Evolutionary conservation across 2,329 filamentous ascomycete species (phyloP).

Genomic region (Pseudogymnoascus sp.): DNA sequence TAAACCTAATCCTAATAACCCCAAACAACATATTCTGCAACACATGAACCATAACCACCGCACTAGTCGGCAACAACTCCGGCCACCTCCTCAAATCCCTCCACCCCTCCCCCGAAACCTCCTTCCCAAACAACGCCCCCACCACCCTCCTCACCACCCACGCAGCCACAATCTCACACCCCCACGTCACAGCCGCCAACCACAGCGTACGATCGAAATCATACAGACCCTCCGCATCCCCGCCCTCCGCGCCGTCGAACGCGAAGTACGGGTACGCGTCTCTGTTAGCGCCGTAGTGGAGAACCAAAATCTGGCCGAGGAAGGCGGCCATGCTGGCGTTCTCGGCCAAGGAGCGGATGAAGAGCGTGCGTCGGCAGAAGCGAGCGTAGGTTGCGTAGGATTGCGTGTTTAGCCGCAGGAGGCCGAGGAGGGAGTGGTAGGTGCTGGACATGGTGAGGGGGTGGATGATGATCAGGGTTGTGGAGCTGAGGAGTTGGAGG

Average conservation of each 20-base stretch:
- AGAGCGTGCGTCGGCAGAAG: constrained; percentile 57
- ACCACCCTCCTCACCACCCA: constrained; percentile 52
- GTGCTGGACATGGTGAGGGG: constrained; percentile 55
- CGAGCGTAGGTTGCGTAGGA: constrained; percentile 58
- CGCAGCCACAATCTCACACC: constrained; percentile 55
- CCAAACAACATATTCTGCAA: constrained; percentile 67
- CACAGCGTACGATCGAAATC: constrained; percentile 57
- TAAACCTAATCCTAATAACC: constrained; percentile 32
- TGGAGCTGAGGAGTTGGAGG: constrained; percentile 56
- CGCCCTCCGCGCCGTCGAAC: constrained; percentile 40
- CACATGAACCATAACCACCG: constrained; percentile 59
- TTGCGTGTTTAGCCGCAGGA: constrained; percentile 49
- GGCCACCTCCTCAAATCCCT: constrained; percentile 59
- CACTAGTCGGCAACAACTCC: constrained; percentile 57
- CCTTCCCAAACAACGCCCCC: constrained; percentile 49
- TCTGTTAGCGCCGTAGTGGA: constrained; percentile 60
- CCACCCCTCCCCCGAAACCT: constrained; percentile 57
- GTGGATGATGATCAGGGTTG: constrained; percentile 53
- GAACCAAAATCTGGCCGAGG: constrained; percentile 54
- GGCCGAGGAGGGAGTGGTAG: constrained; percentile 47
- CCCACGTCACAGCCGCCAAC: constrained; percentile 58
- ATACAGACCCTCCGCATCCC: constrained; percentile 37
- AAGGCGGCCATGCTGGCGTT: constrained; percentile 63
- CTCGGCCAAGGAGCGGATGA: constrained; percentile 59
- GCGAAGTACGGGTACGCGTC: constrained; percentile 63